Evolutionary conservation across 768 basidiomycete species (phyloP).

Genomic region (Termitomyces titanicus): DNA sequence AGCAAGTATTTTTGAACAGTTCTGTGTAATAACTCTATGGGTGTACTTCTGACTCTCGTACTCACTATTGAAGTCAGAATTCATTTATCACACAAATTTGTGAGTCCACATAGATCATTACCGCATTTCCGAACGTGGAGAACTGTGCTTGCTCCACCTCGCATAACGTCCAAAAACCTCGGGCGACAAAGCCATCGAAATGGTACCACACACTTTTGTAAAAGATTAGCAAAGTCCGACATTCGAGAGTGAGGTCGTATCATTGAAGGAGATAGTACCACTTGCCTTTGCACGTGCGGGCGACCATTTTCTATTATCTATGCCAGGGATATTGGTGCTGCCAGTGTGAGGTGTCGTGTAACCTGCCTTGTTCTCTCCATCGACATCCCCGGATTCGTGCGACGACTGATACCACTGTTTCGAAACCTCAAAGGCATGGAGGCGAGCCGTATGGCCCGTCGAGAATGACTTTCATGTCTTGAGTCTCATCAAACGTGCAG

Average conservation of each 20-base stretch:
- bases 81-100: no score
- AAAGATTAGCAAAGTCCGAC: neutral
- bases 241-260: slow-evolving; percentile 24
- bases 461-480: slow-evolving; percentile 41
- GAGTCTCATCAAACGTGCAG: slow-evolving; percentile 21
- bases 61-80: neutral
- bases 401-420: slow-evolving; percentile 32
- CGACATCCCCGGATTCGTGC: slow-evolving; percentile 3
- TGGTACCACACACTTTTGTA: slow-evolving; percentile 46
- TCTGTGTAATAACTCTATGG: neutral
- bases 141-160: slow-evolving; percentile 41
- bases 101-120: neutral
- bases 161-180: slow-evolving; percentile 31
- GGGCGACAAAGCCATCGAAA: slow-evolving; percentile 37
- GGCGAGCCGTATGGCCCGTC: slow-evolving; percentile 58
- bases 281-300: slow-evolving; percentile 34
- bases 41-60: neutral
- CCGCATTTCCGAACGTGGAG: slow-evolving; percentile 38
- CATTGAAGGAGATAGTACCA: slow-evolving; percentile 45
- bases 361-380: slow-evolving; percentile 8
- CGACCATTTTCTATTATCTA: slow-evolving; percentile 33
- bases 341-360: neutral
- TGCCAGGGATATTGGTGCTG: slow-evolving; percentile 7
- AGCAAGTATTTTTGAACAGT: no score
- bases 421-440: slow-evolving; percentile 36